Base-by-base conservation (phyloP, 1,284 basidiomycete species). In the Microbotryum violaceum region DNA sequence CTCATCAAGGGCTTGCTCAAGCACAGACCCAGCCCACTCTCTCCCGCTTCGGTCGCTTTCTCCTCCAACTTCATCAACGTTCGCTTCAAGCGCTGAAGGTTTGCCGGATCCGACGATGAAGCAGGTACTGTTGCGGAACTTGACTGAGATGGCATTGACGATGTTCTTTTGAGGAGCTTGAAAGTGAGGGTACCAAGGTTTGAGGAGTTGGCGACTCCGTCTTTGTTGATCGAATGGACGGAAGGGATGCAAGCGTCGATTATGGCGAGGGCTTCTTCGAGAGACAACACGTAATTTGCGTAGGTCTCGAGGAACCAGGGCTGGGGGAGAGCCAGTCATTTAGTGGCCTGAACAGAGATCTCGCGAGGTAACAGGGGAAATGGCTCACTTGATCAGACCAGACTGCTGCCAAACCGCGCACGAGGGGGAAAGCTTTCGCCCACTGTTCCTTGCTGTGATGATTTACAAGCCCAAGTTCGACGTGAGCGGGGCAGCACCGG, bases 1-100 rank as follows among this genome's bases (percentile, higher is more conserved):
- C 94, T 84, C 74, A 97, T 94, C 78, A 98, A 96, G 1, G 94
- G 94, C 76, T 97, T 97, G 27, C 91, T 93, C 10, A 97, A 79
- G 3, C 91, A 91, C 72, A 98, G 97, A 42, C 89, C 86, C 49
- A 98, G 80, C 0, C 91, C 91, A 2, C 89, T 91, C 77, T 97
- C 92, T 67, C 91, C 92, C 73, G 88, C 87, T 64, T 89, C 87
- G 23, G 81, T 80, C 0, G 94, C 89, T 31, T 79, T 77, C 65
- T 86, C 82, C 76, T 97, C 94, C 18, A 96, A 81, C 49, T 81
- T 82, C 69, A 76, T 56, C 18, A 49, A 21, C 14, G 16, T 31
- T 87, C 83, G 71, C 12, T 42, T 42, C 37, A 42, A 18, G 37
- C 37, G 37, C 37, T 42, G 37, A 9, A 42, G 37, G 14, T 42